Percentiles rank a stretch among this genome's conserved stretches.
These are phyloP conservation scores for Ceratocystis variospora DNA, from an alignment of 2,329 filamentous ascomycete species.

Conservation along the genomic window DNA sequence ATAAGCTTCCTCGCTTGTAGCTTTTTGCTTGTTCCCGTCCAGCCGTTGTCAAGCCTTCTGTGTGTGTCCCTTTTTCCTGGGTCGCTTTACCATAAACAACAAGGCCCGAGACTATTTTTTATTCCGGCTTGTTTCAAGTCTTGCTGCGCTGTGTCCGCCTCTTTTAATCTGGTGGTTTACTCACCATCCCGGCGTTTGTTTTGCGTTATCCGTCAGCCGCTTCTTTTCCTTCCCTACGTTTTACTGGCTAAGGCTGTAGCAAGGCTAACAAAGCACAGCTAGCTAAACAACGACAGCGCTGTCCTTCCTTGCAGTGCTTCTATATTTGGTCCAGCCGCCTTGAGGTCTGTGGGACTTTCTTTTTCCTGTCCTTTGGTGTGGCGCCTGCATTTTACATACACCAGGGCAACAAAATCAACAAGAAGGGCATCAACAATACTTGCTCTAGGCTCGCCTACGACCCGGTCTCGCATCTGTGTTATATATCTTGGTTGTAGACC, in stretches of 20 bases:
- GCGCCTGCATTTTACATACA: not conserved
- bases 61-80: not conserved
- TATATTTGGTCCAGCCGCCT: conserved; percentile 1
- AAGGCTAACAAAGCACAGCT: not conserved
- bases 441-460: not conserved
- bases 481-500: not conserved
- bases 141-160: not conserved
- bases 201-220: not conserved
- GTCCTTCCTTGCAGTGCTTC: not conserved
- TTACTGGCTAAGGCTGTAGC: not conserved
- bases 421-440: not conserved
- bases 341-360: not conserved
- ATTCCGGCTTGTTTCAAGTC: not conserved
- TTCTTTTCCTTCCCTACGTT: not conserved
- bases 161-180: not conserved
- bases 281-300: not conserved
- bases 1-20: not conserved
- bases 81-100: not conserved
- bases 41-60: not conserved
- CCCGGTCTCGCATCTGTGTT: not conserved
- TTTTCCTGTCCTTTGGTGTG: not conserved
- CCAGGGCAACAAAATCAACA: not conserved
- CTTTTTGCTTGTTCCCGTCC: not conserved
- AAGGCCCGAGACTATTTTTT: not conserved
- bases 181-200: not conserved